Percentiles rank a stretch among this genome's conserved stretches.
Conservation (phyloP, 306 rosid species). For the Cucurbita pepo region DNA sequence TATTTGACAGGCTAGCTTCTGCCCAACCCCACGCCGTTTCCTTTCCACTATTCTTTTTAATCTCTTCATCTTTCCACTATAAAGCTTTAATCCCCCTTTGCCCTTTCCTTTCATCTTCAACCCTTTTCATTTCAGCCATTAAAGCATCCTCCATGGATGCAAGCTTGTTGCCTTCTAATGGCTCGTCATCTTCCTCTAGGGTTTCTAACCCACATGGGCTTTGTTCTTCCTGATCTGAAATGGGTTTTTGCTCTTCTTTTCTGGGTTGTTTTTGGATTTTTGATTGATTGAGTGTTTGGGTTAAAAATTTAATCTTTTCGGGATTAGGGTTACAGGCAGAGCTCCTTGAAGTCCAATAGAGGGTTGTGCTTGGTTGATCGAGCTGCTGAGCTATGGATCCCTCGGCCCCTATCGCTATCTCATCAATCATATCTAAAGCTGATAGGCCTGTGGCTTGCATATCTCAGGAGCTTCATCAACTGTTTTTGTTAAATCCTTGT, state of each 20-base stretch:
- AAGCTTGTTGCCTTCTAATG: not conserved
- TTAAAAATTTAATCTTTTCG: not conserved
- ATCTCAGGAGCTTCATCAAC: conserved; percentile 59
- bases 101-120: not conserved
- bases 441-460: conserved; percentile 81
- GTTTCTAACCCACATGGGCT: not conserved
- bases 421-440: not conserved
- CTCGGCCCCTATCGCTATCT: conserved; percentile 40
- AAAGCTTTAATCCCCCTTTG: not conserved
- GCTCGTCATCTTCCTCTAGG: not conserved
- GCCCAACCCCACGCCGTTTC: conserved; percentile 11
- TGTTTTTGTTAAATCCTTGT: conserved; percentile 30
- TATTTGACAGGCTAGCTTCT: conserved; percentile 10
- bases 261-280: not conserved
- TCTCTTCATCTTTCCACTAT: not conserved
- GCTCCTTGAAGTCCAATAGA: conserved; percentile 91
- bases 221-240: not conserved
- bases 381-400: conserved; percentile 95
- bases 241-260: not conserved
- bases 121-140: no score
- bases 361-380: conserved; percentile 45
- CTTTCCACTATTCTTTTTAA: not conserved
- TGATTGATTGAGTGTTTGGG: no score
- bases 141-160: no score
- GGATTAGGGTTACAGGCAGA: conserved; percentile 22